These are phyloP conservation scores for Kwoniella sp. DNA, from an alignment of 768 basidiomycete genomes.

Conservation along the genomic window DNA sequence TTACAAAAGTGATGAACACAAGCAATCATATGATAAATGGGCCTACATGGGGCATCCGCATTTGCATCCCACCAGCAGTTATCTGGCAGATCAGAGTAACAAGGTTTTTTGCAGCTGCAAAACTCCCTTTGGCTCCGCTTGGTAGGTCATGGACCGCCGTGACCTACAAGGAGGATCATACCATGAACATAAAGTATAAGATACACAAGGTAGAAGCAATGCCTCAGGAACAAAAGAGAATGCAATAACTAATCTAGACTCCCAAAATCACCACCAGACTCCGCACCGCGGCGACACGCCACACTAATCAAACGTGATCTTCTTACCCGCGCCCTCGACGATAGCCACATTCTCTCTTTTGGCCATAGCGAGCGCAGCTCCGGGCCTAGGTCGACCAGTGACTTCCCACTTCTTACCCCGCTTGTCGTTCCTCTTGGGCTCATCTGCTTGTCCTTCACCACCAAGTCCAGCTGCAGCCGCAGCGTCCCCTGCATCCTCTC, in stretches of 20 bases:
- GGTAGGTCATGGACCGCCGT: too few species aligned
- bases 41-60: constrained; percentile 13
- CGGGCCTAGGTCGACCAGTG: constrained; percentile 55
- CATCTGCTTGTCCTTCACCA: constrained; percentile 15
- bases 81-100: too few species aligned
- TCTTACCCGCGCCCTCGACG: constrained; percentile 55
- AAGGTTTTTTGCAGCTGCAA: too few species aligned
- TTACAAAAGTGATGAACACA: not conserved
- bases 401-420: constrained; percentile 56
- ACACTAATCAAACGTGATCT: constrained; percentile 58
- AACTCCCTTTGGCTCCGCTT: too few species aligned
- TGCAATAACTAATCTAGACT: too few species aligned
- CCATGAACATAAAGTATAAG: too few species aligned
- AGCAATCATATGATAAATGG: not conserved
- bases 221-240: too few species aligned
- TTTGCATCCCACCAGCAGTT: too few species aligned
- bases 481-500: constrained; percentile 9
- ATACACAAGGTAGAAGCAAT: too few species aligned
- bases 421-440: constrained; percentile 30
- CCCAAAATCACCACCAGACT: too few species aligned
- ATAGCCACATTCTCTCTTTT: constrained; percentile 58
- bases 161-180: too few species aligned
- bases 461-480: not conserved
- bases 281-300: too few species aligned
- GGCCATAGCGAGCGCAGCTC: constrained; percentile 58